Base-by-base conservation (phyloP, 805 yeast genomes). In the Komagataella populi region DNA sequence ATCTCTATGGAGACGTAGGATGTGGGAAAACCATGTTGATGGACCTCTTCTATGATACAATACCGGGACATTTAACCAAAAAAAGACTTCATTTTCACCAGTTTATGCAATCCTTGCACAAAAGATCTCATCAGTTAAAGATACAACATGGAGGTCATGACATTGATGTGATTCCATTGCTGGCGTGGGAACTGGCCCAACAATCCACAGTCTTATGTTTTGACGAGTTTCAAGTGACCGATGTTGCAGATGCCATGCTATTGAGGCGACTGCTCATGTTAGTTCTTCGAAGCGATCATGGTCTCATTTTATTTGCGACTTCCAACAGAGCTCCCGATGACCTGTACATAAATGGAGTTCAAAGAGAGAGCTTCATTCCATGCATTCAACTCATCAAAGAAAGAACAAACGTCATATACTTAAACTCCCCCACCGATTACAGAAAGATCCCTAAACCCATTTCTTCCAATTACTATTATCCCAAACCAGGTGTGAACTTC, bases 11-110 rank as follows among this genome's bases (percentile, higher is more conserved):
- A 20, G 98, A 93, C 65, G 99, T 93, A 46, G 99, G 99, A 1
- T 90, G 98, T 66, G 99, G 99, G 3, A 91, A 93, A 63, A 93
- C 99, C 6, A 91, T 93, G 97, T 71, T 93, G 54, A 91, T 93
- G 98, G 98, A 93, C 66, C 71, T 93, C 57, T 93, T 93, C 60
- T 93, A 90, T 67, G 71, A 78, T 18, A 87, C 96, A 0, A 76
- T 91, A 16, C 97, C 98, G 0, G 50, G 66, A 0, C 87, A 84
- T 62, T 70, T 93, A 53, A 76, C 91, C 10, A 88, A 89, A 60
- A 76, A 73, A 58, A 74, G 99, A 56, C 72, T 91, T 48, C 99
- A 93, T 66, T 93, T 93, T 72, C 99, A 93, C 66, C 96, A 89
- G 58, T 93, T 93, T 65, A 93, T 93, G 97, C 98, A 93, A 63